Conservation (phyloP, 2,329 filamentous ascomycete species). For the Aspergillus sp. region DNA sequence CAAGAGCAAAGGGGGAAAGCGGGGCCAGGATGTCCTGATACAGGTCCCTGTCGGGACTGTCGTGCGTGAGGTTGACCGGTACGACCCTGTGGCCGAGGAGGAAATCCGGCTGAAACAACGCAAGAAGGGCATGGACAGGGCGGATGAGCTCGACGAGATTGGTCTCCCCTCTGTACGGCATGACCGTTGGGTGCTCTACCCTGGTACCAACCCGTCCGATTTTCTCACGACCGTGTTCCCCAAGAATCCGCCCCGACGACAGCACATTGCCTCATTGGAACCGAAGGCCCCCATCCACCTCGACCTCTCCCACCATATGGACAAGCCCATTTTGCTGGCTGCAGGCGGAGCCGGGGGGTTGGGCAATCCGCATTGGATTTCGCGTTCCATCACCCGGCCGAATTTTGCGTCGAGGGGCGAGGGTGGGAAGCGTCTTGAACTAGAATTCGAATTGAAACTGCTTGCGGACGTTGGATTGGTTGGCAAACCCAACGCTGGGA, state of each 20-base stretch:
- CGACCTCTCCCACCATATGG: constrained; percentile 74
- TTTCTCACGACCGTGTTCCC: constrained; percentile 62
- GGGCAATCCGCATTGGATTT: constrained; percentile 90
- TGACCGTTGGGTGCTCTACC: constrained; percentile 84
- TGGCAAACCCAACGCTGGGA: constrained; percentile 92
- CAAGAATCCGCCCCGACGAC: constrained; percentile 54
- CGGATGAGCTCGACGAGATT: constrained; percentile 42
- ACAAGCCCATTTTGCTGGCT: constrained; percentile 79
- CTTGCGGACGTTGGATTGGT: constrained; percentile 94
- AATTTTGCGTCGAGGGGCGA: constrained; percentile 89
- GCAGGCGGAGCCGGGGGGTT: constrained; percentile 85
- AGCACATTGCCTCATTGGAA: constrained; percentile 63
- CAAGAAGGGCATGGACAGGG: constrained; percentile 57
- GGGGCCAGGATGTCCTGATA: constrained; percentile 84
- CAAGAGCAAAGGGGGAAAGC: constrained; percentile 60
- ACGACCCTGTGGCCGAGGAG: constrained; percentile 75
- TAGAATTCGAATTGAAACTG: constrained; percentile 90
- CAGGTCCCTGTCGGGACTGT: constrained; percentile 92
- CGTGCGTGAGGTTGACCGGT: constrained; percentile 74
- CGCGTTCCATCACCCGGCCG: constrained; percentile 70
- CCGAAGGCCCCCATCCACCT: constrained; percentile 71
- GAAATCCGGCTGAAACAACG: constrained; percentile 33
- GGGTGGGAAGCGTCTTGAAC: constrained; percentile 69
- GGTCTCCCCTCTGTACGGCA: constrained; percentile 47
- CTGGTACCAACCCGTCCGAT: constrained; percentile 72